Percentiles rank a stretch among this genome's conserved stretches.
Evolutionary conservation across 2,329 filamentous ascomycete genomes (phyloP).

Genomic region (Fusarium tjaetaba): DNA sequence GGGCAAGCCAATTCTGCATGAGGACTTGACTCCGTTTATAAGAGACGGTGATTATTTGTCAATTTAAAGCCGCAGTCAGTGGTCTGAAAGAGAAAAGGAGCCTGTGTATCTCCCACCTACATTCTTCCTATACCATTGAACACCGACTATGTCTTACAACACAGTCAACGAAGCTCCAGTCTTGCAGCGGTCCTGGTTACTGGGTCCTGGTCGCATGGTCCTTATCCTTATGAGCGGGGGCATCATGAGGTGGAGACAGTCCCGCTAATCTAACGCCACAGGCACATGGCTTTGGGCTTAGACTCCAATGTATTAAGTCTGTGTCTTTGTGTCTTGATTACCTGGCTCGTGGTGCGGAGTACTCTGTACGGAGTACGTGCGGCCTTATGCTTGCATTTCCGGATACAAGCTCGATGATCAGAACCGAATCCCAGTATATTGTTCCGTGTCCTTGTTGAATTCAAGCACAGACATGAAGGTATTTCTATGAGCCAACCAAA

Average conservation of each 20-base stretch:
- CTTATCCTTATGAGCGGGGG: slow-evolving; percentile 10
- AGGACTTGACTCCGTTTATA: slow-evolving; percentile 8
- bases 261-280: slow-evolving; percentile 37
- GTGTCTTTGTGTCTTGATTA: not conserved
- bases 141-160: not conserved
- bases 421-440: not conserved
- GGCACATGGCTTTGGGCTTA: slow-evolving; percentile 15
- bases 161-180: not conserved
- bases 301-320: not conserved
- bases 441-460: not conserved
- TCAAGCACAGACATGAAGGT: not conserved
- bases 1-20: slow-evolving; percentile 22
- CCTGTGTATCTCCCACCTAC: not conserved
- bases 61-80: not conserved
- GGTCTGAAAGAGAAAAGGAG: not conserved
- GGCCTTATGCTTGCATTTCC: not conserved
- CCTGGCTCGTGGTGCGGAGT: not conserved
- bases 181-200: not conserved
- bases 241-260: slow-evolving; percentile 27
- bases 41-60: not conserved
- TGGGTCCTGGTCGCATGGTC: not conserved
- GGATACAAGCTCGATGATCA: not conserved
- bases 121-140: not conserved
- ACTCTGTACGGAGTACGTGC: not conserved
- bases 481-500: not conserved